These are phyloP conservation scores for Alternaria viburni DNA, from an alignment of 2,329 filamentous ascomycete genomes.

Conservation along the genomic window DNA sequence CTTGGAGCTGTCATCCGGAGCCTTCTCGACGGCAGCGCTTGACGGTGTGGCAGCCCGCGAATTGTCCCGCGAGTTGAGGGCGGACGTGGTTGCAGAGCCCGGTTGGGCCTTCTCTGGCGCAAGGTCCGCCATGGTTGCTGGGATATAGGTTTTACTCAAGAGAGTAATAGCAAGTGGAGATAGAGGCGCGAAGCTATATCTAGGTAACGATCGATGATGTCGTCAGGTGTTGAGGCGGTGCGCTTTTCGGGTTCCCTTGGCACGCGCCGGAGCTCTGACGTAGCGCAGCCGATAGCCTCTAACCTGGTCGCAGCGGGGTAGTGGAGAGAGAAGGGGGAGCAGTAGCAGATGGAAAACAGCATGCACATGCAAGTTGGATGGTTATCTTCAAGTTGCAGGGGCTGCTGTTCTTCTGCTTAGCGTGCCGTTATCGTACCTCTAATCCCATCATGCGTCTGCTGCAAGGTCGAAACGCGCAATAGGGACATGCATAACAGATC, in stretches of 20 bases:
- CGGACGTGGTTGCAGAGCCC: conserved; percentile 37
- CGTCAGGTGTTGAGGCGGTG: conserved; percentile 23
- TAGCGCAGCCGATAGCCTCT: conserved; percentile 29
- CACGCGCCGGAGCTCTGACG: conserved; percentile 24
- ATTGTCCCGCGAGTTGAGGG: conserved; percentile 41
- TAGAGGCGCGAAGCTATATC: not conserved
- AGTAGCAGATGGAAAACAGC: not conserved
- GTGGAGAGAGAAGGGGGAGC: not conserved
- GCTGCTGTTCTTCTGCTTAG: conserved; percentile 20
- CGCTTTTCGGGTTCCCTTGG: conserved; percentile 14
- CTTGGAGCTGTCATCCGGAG: conserved; percentile 82
- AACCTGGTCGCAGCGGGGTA: conserved; percentile 9
- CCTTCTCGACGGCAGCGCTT: conserved; percentile 57
- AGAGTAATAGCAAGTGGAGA: not conserved
- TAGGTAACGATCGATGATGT: conserved; percentile 11
- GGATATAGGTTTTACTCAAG: conserved; percentile 6
- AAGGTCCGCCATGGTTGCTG: conserved; percentile 40
- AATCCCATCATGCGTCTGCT: conserved; percentile 24
- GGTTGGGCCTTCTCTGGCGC: conserved; percentile 34
- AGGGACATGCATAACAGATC: conserved; percentile 27
- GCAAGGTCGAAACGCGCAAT: conserved; percentile 30
- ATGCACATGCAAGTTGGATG: not conserved
- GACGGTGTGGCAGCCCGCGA: conserved; percentile 46
- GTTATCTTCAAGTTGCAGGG: conserved; percentile 6
- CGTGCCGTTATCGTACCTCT: conserved; percentile 26